Conservation (phyloP, 2,329 filamentous ascomycete species). For the Ophiostoma triangulosporum region DNA sequence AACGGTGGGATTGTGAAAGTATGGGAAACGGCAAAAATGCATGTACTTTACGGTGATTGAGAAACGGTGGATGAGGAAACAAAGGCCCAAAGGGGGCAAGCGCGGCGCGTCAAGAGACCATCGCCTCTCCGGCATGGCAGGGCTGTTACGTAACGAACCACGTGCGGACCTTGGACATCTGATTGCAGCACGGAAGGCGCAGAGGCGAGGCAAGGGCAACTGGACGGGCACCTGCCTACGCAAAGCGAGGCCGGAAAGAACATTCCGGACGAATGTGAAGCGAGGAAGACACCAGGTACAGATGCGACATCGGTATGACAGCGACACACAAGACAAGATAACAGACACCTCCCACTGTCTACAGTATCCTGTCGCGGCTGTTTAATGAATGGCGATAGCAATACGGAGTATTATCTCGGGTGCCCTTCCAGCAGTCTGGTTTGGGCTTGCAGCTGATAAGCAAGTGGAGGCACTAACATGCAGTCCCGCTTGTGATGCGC, state of each 20-base stretch:
- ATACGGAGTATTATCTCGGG: too few species aligned
- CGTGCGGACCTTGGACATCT: neutral
- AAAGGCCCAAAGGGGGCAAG: neutral
- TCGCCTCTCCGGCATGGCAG: neutral
- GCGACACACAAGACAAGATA: too few species aligned
- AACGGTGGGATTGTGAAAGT: neutral
- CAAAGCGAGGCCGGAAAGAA: too few species aligned
- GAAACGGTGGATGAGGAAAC: neutral
- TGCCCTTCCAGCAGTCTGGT: neutral
- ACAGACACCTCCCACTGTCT: too few species aligned
- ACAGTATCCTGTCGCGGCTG: too few species aligned
- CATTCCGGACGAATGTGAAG: too few species aligned
- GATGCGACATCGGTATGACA: too few species aligned
- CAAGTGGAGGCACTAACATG: neutral
- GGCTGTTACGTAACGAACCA: conserved; percentile 1
- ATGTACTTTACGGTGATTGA: neutral
- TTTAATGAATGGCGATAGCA: too few species aligned
- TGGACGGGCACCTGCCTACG: too few species aligned
- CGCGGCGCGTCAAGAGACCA: neutral
- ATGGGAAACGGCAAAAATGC: neutral
- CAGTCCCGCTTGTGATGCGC: neutral
- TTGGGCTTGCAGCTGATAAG: neutral
- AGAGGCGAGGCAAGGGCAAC: neutral
- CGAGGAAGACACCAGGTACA: too few species aligned
- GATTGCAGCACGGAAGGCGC: neutral